A percentile compares a stretch with the other conserved stretches of the same genome.
phyloP scores from a whole-genome alignment of 441 rosid genomes.

The Geranium incanum region DNA sequence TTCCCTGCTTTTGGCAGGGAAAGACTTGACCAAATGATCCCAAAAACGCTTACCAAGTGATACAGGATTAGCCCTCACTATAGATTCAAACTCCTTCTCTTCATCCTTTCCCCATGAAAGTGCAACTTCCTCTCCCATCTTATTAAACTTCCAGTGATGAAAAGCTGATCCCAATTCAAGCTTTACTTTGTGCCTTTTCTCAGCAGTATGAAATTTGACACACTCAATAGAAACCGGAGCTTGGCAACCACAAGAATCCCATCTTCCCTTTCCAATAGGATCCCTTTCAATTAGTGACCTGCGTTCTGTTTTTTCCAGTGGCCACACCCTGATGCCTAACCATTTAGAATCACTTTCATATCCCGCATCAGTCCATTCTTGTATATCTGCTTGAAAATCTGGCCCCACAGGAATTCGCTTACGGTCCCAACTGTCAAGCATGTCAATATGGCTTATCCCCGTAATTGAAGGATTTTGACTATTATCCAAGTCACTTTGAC shows the following conservation, averaged over 20 bases:
- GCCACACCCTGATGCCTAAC: conserved; percentile 72
- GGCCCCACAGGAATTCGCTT: conserved; percentile 51
- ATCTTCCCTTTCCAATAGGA: conserved; percentile 82
- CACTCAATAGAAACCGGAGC: conserved; percentile 52
- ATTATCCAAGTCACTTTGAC: too few species aligned
- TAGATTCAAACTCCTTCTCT: conserved; percentile 37
- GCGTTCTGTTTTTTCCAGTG: conserved; percentile 33
- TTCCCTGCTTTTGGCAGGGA: conserved; percentile 46
- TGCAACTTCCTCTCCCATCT: conserved; percentile 66
- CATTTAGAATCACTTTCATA: conserved; percentile 64
- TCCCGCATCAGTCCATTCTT: conserved; percentile 50
- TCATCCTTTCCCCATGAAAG: conserved; percentile 53
- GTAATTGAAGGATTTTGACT: conserved; percentile 11
- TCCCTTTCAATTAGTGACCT: conserved; percentile 19
- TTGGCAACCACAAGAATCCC: conserved; percentile 65
- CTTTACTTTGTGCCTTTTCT: conserved; percentile 47
- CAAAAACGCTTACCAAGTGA: conserved; percentile 39
- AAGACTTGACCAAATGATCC: conserved; percentile 36
- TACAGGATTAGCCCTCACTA: conserved; percentile 21
- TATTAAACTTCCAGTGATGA: conserved; percentile 48
- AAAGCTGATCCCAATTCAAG: conserved; percentile 67
- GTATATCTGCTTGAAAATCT: conserved; percentile 59
- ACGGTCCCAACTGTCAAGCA: conserved; percentile 31
- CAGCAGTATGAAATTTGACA: conserved; percentile 55
- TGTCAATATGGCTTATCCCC: conserved; percentile 20